Percentiles rank a stretch among this genome's conserved stretches.
Evolutionary conservation across 441 rosid genomes (phyloP).

Genomic region (Populus hybrid): DNA sequence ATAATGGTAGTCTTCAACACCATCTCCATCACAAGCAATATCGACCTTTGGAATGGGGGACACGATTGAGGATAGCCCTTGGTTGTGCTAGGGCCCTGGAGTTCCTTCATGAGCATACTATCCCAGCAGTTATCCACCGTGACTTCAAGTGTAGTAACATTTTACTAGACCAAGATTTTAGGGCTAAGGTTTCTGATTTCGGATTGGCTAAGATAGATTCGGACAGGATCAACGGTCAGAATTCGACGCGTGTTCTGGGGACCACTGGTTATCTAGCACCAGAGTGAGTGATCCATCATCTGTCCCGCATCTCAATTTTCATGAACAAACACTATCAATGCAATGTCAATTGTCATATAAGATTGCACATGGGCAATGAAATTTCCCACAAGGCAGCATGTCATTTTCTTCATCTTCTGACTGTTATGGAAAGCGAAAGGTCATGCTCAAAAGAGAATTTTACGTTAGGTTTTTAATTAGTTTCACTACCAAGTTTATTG

Average conservation of each 20-base stretch:
- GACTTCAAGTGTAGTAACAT: slow-evolving; percentile 78
- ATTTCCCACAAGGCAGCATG: slow-evolving; percentile 18
- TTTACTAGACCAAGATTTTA: slow-evolving; percentile 52
- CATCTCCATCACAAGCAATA: slow-evolving; percentile 50
- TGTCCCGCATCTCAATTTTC: slow-evolving; percentile 12
- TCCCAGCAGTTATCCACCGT: slow-evolving; percentile 75
- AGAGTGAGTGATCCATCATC: slow-evolving; percentile 60
- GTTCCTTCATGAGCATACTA: slow-evolving; percentile 68
- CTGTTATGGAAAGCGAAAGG: not conserved
- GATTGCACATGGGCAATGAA: slow-evolving; percentile 29
- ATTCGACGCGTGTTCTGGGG: slow-evolving; percentile 62
- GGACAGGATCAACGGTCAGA: slow-evolving; percentile 68
- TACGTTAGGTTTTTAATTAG: not conserved
- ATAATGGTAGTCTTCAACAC: slow-evolving; percentile 60
- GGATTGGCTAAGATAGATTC: slow-evolving; percentile 78
- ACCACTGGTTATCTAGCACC: slow-evolving; percentile 87
- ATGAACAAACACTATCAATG: slow-evolving; percentile 15
- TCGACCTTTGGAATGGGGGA: slow-evolving; percentile 61
- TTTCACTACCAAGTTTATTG: not conserved
- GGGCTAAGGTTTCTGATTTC: slow-evolving; percentile 74
- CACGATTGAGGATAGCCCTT: slow-evolving; percentile 72
- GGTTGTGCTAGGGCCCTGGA: slow-evolving; percentile 84
- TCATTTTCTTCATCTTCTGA: slow-evolving; percentile 27
- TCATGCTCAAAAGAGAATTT: slow-evolving; percentile 1
- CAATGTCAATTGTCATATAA: slow-evolving; percentile 18